A percentile compares a stretch with the other conserved stretches of the same genome.
Conservation (phyloP, 2,329 filamentous ascomycete species). For the Cladophialophora exuberans region DNA sequence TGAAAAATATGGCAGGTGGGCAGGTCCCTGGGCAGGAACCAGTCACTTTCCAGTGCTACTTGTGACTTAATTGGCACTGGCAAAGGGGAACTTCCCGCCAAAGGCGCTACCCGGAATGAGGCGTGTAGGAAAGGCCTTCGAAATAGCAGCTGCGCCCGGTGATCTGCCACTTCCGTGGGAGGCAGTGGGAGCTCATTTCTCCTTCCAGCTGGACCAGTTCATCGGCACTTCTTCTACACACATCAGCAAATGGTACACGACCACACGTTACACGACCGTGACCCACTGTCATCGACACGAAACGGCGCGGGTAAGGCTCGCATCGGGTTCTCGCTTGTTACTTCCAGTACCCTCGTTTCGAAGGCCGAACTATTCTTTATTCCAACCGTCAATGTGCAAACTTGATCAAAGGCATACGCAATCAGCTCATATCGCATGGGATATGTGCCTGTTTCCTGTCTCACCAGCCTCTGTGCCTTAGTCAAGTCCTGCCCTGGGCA, state of each 20-base stretch:
- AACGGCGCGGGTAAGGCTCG: constrained; percentile 13
- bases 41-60: too few species aligned
- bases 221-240: too few species aligned
- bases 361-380: constrained; percentile 1
- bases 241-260: too few species aligned
- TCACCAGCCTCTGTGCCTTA: not conserved
- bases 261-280: not conserved
- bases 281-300: constrained; percentile 3
- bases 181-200: not conserved
- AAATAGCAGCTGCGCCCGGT: too few species aligned
- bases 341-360: constrained; percentile 5
- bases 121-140: too few species aligned
- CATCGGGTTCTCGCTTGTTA: constrained; percentile 17
- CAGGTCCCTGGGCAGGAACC: too few species aligned
- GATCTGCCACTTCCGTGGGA: not conserved
- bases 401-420: not conserved
- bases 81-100: too few species aligned
- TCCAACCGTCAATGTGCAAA: not conserved
- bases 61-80: too few species aligned
- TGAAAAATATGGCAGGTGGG: too few species aligned
- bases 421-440: not conserved
- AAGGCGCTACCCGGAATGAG: too few species aligned
- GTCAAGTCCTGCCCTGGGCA: not conserved
- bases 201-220: too few species aligned
- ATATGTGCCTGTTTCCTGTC: constrained; percentile 1